phyloP scores from a whole-genome alignment of 2,329 filamentous ascomycete genomes.

The Scytalidium sp. region DNA sequence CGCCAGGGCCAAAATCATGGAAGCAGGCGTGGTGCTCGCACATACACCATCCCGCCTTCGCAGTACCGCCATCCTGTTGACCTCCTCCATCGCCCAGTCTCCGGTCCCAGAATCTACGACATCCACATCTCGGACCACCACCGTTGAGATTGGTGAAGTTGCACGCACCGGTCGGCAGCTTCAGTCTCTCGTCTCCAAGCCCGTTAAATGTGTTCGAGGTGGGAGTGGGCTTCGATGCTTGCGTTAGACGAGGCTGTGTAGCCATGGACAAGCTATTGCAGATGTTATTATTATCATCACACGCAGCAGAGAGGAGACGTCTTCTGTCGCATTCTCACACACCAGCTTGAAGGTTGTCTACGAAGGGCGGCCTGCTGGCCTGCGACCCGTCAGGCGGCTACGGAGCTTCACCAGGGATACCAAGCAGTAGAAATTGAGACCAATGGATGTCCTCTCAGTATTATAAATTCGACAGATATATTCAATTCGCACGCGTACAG shows the following conservation, averaged over 20 bases:
- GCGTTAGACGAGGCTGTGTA: conserved; percentile 14
- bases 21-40: conserved; percentile 57
- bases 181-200: conserved; percentile 12
- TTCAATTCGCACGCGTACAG: not conserved
- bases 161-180: conserved; percentile 46
- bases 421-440: too few species aligned
- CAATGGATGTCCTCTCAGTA: too few species aligned
- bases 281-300: not conserved
- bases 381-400: not conserved
- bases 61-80: conserved; percentile 1
- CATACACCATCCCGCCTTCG: conserved; percentile 34
- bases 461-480: not conserved
- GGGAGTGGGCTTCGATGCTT: conserved; percentile 22
- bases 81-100: conserved; percentile 13
- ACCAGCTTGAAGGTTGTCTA: too few species aligned
- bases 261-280: conserved; percentile 22
- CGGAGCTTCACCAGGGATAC: not conserved
- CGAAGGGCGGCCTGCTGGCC: too few species aligned
- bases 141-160: conserved; percentile 45
- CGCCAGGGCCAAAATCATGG: conserved; percentile 33
- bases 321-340: not conserved
- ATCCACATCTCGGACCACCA: conserved; percentile 45
- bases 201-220: conserved; percentile 20
- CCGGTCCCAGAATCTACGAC: conserved; percentile 49
- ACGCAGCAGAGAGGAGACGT: not conserved